phyloP scores from a whole-genome alignment of 176 grass and related monocot species.

The Pharus latifolius region DNA sequence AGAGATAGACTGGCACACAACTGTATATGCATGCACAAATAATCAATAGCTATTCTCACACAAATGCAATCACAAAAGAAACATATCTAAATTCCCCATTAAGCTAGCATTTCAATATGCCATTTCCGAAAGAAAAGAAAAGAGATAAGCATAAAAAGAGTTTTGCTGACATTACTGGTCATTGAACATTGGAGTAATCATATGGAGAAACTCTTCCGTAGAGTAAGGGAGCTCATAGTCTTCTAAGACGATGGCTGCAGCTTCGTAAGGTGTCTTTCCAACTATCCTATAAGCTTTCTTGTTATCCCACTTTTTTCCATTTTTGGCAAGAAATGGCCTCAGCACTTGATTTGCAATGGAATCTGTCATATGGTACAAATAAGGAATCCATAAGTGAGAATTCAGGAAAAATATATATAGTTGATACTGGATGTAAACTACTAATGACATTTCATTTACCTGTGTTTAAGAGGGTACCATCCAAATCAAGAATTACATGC shows the following conservation, averaged over 20 bases:
- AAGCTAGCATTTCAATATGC: not conserved
- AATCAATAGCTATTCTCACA: not conserved
- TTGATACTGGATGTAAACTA: not conserved
- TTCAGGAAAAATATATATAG: not conserved
- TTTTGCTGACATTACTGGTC: slow-evolving; percentile 49
- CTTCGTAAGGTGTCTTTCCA: slow-evolving; percentile 76
- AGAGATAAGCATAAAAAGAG: slow-evolving; percentile 2
- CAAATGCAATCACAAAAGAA: not conserved
- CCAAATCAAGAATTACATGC: slow-evolving; percentile 91
- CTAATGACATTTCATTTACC: slow-evolving; percentile 26
- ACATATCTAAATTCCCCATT: not conserved
- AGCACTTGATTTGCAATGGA: slow-evolving; percentile 57
- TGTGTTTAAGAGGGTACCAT: slow-evolving; percentile 94
- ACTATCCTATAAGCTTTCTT: slow-evolving; percentile 63
- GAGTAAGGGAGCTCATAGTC: slow-evolving; percentile 80
- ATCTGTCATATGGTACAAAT: slow-evolving; percentile 47
- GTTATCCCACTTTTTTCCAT: slow-evolving; percentile 77
- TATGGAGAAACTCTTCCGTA: slow-evolving; percentile 64
- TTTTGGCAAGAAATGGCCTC: slow-evolving; percentile 56
- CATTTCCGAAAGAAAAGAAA: slow-evolving; percentile 2
- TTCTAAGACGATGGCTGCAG: slow-evolving; percentile 58
- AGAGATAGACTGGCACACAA: not conserved
- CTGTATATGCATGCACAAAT: not conserved
- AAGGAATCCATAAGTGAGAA: not conserved
- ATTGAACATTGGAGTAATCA: slow-evolving; percentile 65